These are phyloP conservation scores for Puccinia hordei DNA, from an alignment of 1,284 basidiomycete species.

Conservation along the genomic window DNA sequence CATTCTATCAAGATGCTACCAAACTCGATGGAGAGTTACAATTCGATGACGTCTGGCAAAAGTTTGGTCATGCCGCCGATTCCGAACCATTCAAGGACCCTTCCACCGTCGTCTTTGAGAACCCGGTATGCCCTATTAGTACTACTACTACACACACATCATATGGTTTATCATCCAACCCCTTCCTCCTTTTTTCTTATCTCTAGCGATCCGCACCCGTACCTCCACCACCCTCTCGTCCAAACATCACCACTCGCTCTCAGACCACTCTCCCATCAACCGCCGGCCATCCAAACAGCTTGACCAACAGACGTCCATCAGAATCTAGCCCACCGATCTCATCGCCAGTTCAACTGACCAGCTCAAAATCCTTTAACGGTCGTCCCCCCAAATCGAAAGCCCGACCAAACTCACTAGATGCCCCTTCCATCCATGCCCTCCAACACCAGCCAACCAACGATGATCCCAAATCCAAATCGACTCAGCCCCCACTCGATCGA, in stretches of 20 bases:
- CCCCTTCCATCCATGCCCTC: slow-evolving; percentile 56
- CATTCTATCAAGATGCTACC: slow-evolving; percentile 80
- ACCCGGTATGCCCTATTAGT: slow-evolving; percentile 51
- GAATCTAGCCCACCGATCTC: not conserved
- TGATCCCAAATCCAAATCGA: not conserved
- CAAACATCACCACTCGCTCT: slow-evolving; percentile 4
- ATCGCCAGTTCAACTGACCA: slow-evolving; percentile 43
- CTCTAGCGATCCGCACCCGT: slow-evolving; percentile 53
- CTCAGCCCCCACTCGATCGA: slow-evolving; percentile 49
- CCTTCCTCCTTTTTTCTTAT: not conserved
- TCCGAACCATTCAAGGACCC: slow-evolving; percentile 31
- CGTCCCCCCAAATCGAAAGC: slow-evolving; percentile 44
- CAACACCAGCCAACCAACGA: slow-evolving; percentile 50
- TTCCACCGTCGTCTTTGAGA: slow-evolving; percentile 40
- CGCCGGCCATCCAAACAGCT: not conserved
- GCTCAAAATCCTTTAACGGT: slow-evolving; percentile 47
- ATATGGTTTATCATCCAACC: not conserved
- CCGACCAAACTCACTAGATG: slow-evolving; percentile 53
- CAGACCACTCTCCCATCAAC: slow-evolving; percentile 39
- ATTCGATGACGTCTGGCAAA: slow-evolving; percentile 59
- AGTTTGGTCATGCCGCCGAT: slow-evolving; percentile 55
- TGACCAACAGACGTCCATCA: not conserved
- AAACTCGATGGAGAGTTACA: slow-evolving; percentile 56
- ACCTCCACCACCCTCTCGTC: slow-evolving; percentile 49
- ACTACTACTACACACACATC: not conserved